Conservation (phyloP, 257 asterid species). For the Osmanthus fragrans region DNA sequence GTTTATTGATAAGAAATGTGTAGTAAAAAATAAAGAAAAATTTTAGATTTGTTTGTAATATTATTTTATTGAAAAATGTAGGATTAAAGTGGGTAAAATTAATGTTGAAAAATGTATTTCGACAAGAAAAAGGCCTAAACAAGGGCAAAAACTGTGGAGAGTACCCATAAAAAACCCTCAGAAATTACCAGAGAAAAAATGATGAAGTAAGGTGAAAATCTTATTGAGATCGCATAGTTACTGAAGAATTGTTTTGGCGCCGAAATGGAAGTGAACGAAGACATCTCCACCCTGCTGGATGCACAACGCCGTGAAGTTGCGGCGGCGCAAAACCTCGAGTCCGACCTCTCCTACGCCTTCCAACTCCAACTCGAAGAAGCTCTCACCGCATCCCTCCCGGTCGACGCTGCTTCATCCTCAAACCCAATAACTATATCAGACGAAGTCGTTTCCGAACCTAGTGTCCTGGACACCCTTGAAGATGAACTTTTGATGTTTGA, state of each 20-base stretch:
- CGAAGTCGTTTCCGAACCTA: constrained; percentile 31
- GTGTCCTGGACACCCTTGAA: constrained; percentile 24
- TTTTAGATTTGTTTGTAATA: too few species aligned
- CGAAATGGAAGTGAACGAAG: constrained; percentile 28
- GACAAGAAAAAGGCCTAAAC: too few species aligned
- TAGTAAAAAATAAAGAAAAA: too few species aligned
- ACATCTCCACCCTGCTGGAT: constrained; percentile 28
- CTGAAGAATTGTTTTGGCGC: constrained; percentile 9
- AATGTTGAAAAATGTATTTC: too few species aligned
- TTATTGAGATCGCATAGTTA: too few species aligned
- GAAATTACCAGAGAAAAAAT: not conserved
- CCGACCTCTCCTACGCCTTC: constrained; percentile 37
- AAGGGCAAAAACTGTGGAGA: too few species aligned
- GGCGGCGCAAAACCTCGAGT: constrained; percentile 16
- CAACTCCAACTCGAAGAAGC: constrained; percentile 59
- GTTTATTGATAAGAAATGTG: too few species aligned
- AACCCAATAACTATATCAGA: constrained; percentile 13
- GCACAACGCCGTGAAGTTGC: constrained; percentile 32
- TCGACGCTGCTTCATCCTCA: constrained; percentile 28
- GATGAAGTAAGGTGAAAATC: not conserved
- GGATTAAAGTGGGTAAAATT: too few species aligned
- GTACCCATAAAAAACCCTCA: too few species aligned
- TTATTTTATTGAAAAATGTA: too few species aligned
- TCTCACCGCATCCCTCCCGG: constrained; percentile 46
- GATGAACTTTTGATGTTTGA: constrained; percentile 36